These are phyloP conservation scores for Apiospora marii DNA, from an alignment of 2,329 filamentous ascomycete species.

Conservation along the genomic window DNA sequence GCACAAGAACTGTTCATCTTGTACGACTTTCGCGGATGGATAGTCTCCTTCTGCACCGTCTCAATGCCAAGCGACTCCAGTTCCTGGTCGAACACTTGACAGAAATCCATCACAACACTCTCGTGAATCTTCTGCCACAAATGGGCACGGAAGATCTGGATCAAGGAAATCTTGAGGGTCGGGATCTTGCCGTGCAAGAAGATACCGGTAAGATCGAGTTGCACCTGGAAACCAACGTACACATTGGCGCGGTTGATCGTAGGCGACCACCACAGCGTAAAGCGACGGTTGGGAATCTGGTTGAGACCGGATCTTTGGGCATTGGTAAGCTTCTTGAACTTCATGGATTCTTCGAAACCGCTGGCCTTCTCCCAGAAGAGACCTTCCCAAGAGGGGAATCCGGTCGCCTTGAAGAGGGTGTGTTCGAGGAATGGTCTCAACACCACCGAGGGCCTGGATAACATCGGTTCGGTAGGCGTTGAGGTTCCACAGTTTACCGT, in stretches of 20 bases:
- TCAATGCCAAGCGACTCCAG: slow-evolving; percentile 95
- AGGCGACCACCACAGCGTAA: slow-evolving; percentile 96
- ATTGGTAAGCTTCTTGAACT: slow-evolving; percentile 99
- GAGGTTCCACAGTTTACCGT: slow-evolving; percentile 96
- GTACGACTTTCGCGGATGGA: slow-evolving; percentile 98
- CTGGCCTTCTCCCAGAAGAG: slow-evolving; percentile 79
- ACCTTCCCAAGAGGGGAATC: slow-evolving; percentile 96
- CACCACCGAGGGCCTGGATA: slow-evolving; percentile 94
- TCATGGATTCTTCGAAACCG: slow-evolving; percentile 76
- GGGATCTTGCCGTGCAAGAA: slow-evolving; percentile 99
- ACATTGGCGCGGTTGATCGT: slow-evolving; percentile 97
- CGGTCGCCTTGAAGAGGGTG: slow-evolving; percentile 94
- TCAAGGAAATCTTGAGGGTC: slow-evolving; percentile 95
- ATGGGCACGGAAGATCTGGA: slow-evolving; percentile 99
- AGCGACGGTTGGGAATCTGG: slow-evolving; percentile 97
- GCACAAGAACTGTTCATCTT: slow-evolving; percentile 99
- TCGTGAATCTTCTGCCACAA: slow-evolving; percentile 99
- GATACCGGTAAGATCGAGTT: slow-evolving; percentile 96
- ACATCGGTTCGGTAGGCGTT: slow-evolving; percentile 97
- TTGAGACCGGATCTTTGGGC: slow-evolving; percentile 96
- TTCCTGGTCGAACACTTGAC: slow-evolving; percentile 98
- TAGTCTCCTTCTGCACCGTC: slow-evolving; percentile 98
- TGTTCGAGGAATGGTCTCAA: slow-evolving; percentile 99
- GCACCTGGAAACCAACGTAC: slow-evolving; percentile 99
- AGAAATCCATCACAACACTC: slow-evolving; percentile 83